Base-by-base conservation (phyloP, 2,329 filamentous ascomycete genomes). In the Pseudopyrenochaeta lycopersici region DNA sequence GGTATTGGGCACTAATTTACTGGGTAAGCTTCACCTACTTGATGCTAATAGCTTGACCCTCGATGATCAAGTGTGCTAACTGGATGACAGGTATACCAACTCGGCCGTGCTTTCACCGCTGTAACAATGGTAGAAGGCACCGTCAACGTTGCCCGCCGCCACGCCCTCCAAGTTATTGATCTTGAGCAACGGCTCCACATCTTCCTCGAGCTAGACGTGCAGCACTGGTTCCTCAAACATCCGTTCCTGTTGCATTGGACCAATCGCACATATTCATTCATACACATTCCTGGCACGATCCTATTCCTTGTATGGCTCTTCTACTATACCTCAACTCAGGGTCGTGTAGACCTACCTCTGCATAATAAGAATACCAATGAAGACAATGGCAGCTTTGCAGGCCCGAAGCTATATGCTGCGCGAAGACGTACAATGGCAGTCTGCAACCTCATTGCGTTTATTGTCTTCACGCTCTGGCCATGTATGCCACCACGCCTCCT, bases 1-100 rank as follows among this genome's bases (percentile, higher is more conserved):
- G 88, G 88, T 91, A 91, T 65, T 91, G 89, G 89, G 85, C 86
- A 2, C 76, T 90, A 58, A 87, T 91, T 45, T 91, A 91, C 77
- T 91, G 89, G 88, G 88, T 90, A 82, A 64, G 83, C 69, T 14
- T 33, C 15, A 7, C 30, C 20, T n/a, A n/a, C 18, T 32, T 14
- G 40, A 7, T n/a, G 11, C 36, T 12, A 39, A 27, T 27, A 9
- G 23, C 27, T 20, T 14, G 30, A 12, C 7, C 4, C 7, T 35
- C 27, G 12, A 27, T 33, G 17, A n/a, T 31, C n/a, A 23, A 20
- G 12, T 18, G 15, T 14, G 35, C 52, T 62, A 18, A 64, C 54
- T 49, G 10, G 9, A 27, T 11, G 10, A 35, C 56, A 90, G 88
- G 86, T 90, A 27, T 92, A 92, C 71, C 89, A 92, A 74, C 76